Evolutionary conservation across 2,329 filamentous ascomycete genomes (phyloP).

Genomic region (Cryphonectria carpinicola): DNA sequence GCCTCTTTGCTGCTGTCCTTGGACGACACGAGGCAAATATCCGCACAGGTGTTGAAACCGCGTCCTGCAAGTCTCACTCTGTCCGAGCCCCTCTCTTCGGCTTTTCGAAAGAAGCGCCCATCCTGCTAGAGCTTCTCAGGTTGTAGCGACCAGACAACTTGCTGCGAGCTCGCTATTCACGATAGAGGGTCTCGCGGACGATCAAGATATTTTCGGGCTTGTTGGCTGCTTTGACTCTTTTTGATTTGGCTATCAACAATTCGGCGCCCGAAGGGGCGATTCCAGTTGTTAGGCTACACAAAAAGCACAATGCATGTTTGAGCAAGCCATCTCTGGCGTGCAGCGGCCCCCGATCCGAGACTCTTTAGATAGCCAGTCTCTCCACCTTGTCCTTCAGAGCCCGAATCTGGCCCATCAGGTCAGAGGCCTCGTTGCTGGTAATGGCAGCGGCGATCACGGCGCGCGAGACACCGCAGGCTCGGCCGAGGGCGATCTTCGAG

Average conservation of each 20-base stretch:
- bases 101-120: not conserved
- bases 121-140: not conserved
- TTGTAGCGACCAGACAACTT: not conserved
- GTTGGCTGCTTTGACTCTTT: not conserved
- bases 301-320: not conserved
- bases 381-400: slow-evolving; percentile 94
- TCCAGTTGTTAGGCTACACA: not conserved
- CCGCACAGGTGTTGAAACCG: not conserved
- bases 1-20: not conserved
- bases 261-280: not conserved
- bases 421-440: slow-evolving; percentile 88
- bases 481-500: slow-evolving; percentile 81
- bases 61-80: not conserved
- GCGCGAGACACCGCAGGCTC: slow-evolving; percentile 86
- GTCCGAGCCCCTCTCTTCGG: not conserved
- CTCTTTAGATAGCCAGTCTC: slow-evolving; percentile 82
- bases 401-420: slow-evolving; percentile 86
- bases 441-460: slow-evolving; percentile 87
- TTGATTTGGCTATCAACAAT: not conserved
- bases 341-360: not conserved
- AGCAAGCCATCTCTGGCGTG: not conserved
- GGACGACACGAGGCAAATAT: not conserved
- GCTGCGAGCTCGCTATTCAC: not conserved
- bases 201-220: not conserved
- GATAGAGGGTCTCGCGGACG: not conserved